Evolutionary conservation across 805 yeast genomes (phyloP), one percentile per base, ranked within the genome.

Genomic region (Kodamaea fukazawae): DNA sequence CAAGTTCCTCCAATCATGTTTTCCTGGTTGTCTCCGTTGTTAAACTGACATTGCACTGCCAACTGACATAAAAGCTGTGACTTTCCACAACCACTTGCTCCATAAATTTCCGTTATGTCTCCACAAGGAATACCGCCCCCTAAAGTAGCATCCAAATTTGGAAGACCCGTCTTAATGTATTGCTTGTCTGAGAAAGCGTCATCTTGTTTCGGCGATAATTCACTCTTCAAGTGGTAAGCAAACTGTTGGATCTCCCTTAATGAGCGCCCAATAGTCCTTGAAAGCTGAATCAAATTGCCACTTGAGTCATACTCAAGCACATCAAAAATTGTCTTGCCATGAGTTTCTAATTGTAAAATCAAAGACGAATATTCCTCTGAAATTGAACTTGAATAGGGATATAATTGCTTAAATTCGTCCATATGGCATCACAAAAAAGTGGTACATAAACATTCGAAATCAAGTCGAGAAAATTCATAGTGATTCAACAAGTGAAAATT

Each of bases 31-130:
- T 17, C 39, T 23, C 13, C 25, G 3, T 9, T 4, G n/a, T 20
- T 12, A 9, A 44, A 13, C 47, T 82, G 88, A 9, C 81, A 78
- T 2, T 79, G 63, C 3, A 79, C 63, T 2, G 84, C 70, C 37
- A 89, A 51, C 47, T 83, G 91, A 65, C 82, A 71, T 17, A 85
- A 62, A 3, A 90, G 61, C 49, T 90, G 95, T 0, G 96, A 82
- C 53, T 91, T 91, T 0, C 96, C 98, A 1, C 85, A 74, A 0
- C 95, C 86, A 36, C 95, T 79, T 17, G 83, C 84, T 0, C 98
- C 98, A 49, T 79, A 81, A 3, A 91, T 56, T 62, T 90, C 98
- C 0, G 89, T 47, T 7, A 65, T 43, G 29, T 58, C 58, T 3
- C 67, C 66, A 5, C 49, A 7, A 1, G 58, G 58, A 3, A 63